Conservation (phyloP, 2,329 filamentous ascomycete species). For the Daldinia sp. region DNA sequence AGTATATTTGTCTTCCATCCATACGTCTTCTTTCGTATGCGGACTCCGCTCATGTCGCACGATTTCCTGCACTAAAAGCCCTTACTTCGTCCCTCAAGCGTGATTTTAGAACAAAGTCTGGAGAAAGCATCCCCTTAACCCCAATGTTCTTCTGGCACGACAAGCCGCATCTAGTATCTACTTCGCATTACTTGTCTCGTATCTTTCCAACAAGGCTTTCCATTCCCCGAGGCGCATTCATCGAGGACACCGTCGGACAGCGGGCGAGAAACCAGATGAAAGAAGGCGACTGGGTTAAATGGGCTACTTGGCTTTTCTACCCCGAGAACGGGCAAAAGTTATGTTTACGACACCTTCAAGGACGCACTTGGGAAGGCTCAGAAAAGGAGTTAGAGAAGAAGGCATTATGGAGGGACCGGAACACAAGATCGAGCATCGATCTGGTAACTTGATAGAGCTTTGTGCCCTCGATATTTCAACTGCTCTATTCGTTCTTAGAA, state of each 20-base stretch:
- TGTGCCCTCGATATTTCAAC: neutral
- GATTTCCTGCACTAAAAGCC: constrained; percentile 52
- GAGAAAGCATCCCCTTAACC: constrained; percentile 54
- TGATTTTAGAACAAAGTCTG: constrained; percentile 46
- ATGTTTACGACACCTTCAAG: constrained; percentile 61
- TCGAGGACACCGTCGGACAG: constrained; percentile 65
- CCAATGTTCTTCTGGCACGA: constrained; percentile 68
- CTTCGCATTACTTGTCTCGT: constrained; percentile 57
- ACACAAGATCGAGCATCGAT: neutral
- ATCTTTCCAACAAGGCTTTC: constrained; percentile 61
- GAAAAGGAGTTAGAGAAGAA: constrained; percentile 45
- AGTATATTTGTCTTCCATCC: constrained; percentile 63
- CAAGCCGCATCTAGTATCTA: constrained; percentile 62
- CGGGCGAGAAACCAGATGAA: constrained; percentile 65
- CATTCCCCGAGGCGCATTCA: constrained; percentile 61
- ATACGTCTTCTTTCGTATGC: constrained; percentile 62
- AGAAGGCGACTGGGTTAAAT: constrained; percentile 58
- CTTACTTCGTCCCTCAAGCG: constrained; percentile 54
- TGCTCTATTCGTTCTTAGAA: neutral
- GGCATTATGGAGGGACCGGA: constrained; percentile 32
- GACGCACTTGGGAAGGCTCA: constrained; percentile 58
- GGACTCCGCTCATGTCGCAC: constrained; percentile 54
- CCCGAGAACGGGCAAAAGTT: constrained; percentile 55
- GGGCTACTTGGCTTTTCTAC: constrained; percentile 65
- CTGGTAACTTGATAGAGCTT: neutral